Base-by-base conservation (phyloP, 148 eudicot species). In the Mesembryanthemum crystallinum region DNA sequence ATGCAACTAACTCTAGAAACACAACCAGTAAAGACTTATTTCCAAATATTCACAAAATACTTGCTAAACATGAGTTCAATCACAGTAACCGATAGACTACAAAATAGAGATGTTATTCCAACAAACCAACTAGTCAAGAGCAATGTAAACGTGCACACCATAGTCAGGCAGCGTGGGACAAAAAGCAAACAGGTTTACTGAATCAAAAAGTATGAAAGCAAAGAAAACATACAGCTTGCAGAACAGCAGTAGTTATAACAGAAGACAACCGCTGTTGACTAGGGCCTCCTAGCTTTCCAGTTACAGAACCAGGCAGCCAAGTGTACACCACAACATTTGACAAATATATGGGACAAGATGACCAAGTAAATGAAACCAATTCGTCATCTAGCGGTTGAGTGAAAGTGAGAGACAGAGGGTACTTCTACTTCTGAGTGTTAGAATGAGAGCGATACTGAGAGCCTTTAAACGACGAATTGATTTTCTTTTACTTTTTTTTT, bases 271-370 rank as follows among this genome's bases (percentile, higher is more conserved):
- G 82, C 14, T 97, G 89, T 82, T 90, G 97, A 85, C 97, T 95
- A 75, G 94, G 99, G 45, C 99, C 99, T 62, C 99, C 99, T 68
- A 95, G 81, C 85, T 78, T 90, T 71, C 99, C 99, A 72, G 81
- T 92, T 23, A 95, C 72, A 69, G 92, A 83, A 70, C 88, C 87
- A 69, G 99, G 94, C 77, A 92, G 80, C 70, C 33, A 71, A 61
- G 73, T 77, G n/a, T 79, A 88, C 37, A 85, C 83, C 69, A 71
- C 85, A 78, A 65, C 63, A 76, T 45, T 73, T 59, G 86, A 85
- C 96, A 90, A 89, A 80, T 90, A 90, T 71, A 95, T 80, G 63
- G 91, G 85, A 84, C 88, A 82, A 68, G 91, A 85, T 25, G 57
- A 79, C 62, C 81, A 80, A 75, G 97, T 81, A 87, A 76, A 89